Evolutionary conservation across 2,329 filamentous ascomycete species (phyloP).

Genomic region (Ceratocystiopsis minuta): DNA sequence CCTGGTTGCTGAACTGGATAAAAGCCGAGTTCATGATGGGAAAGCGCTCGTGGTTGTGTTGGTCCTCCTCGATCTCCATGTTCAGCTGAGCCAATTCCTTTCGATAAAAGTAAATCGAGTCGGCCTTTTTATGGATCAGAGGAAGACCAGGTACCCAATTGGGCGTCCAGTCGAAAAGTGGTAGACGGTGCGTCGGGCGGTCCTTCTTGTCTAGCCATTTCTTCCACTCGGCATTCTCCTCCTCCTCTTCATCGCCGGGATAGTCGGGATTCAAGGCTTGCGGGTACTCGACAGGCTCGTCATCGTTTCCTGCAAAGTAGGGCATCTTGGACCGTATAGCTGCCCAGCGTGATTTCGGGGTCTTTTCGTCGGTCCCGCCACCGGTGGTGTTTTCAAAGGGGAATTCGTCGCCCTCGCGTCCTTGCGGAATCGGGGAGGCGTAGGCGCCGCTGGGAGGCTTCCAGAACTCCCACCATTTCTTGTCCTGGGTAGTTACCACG

Average conservation of each 20-base stretch:
- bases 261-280: constrained; percentile 44
- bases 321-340: constrained; percentile 34
- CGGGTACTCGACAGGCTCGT: constrained; percentile 37
- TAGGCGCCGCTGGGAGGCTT: constrained; percentile 43
- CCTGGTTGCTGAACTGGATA: constrained; percentile 95
- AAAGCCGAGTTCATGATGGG: constrained; percentile 93
- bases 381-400: constrained; percentile 14
- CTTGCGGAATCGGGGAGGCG: constrained; percentile 42
- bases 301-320: constrained; percentile 26
- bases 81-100: constrained; percentile 76
- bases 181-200: constrained; percentile 67
- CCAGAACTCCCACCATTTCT: constrained; percentile 46
- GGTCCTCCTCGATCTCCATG: constrained; percentile 78
- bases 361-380: constrained; percentile 13
- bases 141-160: constrained; percentile 64
- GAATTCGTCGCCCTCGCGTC: constrained; percentile 26
- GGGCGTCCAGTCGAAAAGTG: constrained; percentile 35
- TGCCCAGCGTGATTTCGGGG: constrained; percentile 31
- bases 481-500: constrained; percentile 27
- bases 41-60: constrained; percentile 68
- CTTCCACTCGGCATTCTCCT: constrained; percentile 56
- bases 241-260: constrained; percentile 38
- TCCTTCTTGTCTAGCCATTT: constrained; percentile 67
- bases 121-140: constrained; percentile 72
- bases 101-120: constrained; percentile 84